Evolutionary conservation across 345 rosid species (phyloP).

Genomic region (Carallia pectinifolia): DNA sequence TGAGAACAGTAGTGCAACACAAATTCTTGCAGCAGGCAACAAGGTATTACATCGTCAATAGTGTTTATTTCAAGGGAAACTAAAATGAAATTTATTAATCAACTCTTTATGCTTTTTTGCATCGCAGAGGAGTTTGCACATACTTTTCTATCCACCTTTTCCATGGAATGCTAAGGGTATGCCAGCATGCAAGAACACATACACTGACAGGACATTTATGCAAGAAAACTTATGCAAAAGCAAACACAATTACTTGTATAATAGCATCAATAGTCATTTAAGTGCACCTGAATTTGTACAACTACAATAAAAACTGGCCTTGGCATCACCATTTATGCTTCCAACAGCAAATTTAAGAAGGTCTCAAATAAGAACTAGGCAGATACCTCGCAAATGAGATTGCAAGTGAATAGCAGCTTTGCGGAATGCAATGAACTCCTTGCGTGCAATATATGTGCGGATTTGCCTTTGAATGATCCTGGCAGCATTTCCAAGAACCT

Average conservation of each 20-base stretch:
- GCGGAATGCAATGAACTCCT: conserved; percentile 74
- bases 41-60: not conserved
- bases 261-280: not conserved
- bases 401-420: conserved; percentile 81
- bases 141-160: not conserved
- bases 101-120: not conserved
- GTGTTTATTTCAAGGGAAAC: not conserved
- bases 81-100: not conserved
- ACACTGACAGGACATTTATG: not conserved
- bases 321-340: not conserved
- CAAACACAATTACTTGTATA: not conserved
- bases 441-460: conserved; percentile 80
- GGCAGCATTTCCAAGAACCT: conserved; percentile 97
- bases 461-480: conserved; percentile 83
- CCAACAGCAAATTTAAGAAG: not conserved
- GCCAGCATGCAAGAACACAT: not conserved
- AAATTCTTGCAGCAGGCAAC: not conserved
- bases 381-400: conserved; percentile 82
- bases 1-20: not conserved
- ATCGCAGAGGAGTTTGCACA: not conserved
- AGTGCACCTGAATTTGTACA: no score
- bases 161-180: not conserved
- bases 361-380: conserved; percentile 8
- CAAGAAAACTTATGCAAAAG: not conserved
- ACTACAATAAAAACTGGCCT: not conserved